phyloP scores from a whole-genome alignment of 495 filamentous ascomycete species.

The Mytilinidion resinicola region DNA sequence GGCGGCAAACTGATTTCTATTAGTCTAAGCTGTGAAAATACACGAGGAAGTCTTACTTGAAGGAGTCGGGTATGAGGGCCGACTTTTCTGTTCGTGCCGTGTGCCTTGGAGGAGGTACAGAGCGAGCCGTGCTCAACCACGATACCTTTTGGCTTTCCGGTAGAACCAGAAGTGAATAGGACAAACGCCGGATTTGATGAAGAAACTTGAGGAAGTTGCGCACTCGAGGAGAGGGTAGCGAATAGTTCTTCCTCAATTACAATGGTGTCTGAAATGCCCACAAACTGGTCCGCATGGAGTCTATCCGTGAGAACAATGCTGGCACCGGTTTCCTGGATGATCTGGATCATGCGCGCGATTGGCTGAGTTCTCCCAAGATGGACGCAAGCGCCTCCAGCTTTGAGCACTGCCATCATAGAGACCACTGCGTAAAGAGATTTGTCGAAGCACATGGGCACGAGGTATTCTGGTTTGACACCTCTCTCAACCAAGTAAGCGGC shows the following conservation, averaged over 20 bases:
- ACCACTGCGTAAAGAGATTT: constrained; percentile 49
- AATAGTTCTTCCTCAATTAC: constrained; percentile 39
- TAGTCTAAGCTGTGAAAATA: too few relatives aligned
- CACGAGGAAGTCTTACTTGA: neutral
- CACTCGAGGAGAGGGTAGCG: constrained; percentile 47
- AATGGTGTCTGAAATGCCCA: constrained; percentile 34
- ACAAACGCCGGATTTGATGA: constrained; percentile 30
- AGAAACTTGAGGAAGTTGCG: constrained; percentile 45
- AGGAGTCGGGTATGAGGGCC: constrained; percentile 4
- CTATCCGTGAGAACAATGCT: constrained; percentile 45
- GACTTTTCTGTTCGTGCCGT: neutral
- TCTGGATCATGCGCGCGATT: constrained; percentile 39
- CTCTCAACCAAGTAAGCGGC: constrained; percentile 33
- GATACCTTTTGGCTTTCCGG: constrained; percentile 13
- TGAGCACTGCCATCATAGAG: constrained; percentile 46
- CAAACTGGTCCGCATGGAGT: constrained; percentile 45
- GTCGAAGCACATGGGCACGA: constrained; percentile 49
- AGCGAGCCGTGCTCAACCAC: constrained; percentile 6
- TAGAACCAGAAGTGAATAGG: constrained; percentile 16
- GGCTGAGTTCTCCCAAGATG: constrained; percentile 53
- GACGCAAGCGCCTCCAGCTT: constrained; percentile 48
- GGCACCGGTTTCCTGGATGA: constrained; percentile 35
- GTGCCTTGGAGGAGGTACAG: constrained; percentile 1
- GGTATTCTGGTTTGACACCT: constrained; percentile 37
- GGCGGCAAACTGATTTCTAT: constrained; percentile 2